Evolutionary conservation across 2,329 filamentous ascomycete species (phyloP).

Genomic region (Colletotrichum abscissum): DNA sequence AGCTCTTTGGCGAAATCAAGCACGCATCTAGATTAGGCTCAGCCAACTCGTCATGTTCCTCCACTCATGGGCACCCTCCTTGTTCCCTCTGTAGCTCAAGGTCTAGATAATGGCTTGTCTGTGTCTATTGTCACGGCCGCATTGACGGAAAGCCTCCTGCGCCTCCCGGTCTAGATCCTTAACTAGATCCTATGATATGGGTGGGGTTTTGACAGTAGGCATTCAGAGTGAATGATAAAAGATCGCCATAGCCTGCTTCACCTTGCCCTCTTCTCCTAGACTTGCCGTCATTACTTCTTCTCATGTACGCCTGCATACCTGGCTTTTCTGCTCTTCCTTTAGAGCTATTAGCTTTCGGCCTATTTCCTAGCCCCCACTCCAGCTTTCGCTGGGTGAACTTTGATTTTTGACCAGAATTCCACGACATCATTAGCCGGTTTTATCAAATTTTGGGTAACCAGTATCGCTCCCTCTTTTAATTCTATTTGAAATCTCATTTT

Average conservation of each 20-base stretch:
- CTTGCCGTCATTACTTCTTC: background rate
- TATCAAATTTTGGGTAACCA: background rate
- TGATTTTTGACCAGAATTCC: background rate
- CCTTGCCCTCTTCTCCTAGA: background rate
- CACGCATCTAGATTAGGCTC: slow-evolving; percentile 25
- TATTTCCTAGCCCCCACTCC: background rate
- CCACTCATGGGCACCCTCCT: background rate
- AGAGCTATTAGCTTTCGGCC: background rate
- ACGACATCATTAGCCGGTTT: background rate
- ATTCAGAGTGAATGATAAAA: slow-evolving; percentile 1
- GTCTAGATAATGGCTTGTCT: background rate
- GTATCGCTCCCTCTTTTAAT: background rate
- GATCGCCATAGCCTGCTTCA: slow-evolving; percentile 4
- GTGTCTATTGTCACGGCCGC: slow-evolving; percentile 1
- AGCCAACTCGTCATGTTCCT: slow-evolving; percentile 26
- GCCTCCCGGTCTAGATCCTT: background rate
- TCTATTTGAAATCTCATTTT: background rate
- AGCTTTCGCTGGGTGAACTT: background rate
- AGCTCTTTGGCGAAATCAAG: background rate
- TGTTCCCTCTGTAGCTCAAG: background rate
- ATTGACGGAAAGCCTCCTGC: background rate
- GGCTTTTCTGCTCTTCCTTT: background rate
- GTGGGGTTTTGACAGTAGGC: background rate
- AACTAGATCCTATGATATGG: background rate
- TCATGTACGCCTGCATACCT: background rate